Base-by-base conservation (phyloP, 129 eudicot species). In the Silybum marianum region DNA sequence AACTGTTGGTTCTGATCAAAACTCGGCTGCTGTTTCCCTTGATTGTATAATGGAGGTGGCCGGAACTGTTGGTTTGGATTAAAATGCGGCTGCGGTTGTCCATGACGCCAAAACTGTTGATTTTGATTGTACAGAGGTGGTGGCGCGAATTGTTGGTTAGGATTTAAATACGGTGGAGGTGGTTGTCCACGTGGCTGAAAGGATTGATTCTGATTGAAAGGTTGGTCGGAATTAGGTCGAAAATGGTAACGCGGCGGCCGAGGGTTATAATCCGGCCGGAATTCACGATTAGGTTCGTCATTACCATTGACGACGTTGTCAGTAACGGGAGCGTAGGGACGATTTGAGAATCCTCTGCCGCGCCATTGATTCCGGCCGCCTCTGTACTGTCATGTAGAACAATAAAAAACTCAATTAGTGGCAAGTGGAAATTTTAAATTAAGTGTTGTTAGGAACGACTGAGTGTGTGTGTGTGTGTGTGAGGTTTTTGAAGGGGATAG, bases 351-450 rank as follows among this genome's bases (percentile, higher is more conserved):
- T 54, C 82, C 81, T 86, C 97, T 79, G 24, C 84, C 72, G 25
- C 86, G 77, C 72, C 88, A 87, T 65, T 71, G 88, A 38, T 85
- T 78, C 58, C 92, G 90, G 79, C 83, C 78, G 68, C 92, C 90
- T 82, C 87, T 75, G 85, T 82, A 78, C 98, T 93, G 90, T 58
- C 14, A 75, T 69, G 46, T 32, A 58, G 21, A 76, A 80, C 48
- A 74, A 51, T 0, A 84, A 63, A 63, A 9, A 72, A 19, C 12
- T 68, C 9, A 76, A 38, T 67, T 44, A 69, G 62, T 12, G 9
- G 22, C 14, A 25, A 58, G 16, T 68, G 79, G n/a, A 25, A 22
- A 62, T 24, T 24, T 58, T 16, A n/a, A 25, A 12, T 16, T 2
- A 69, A 14, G 54, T 46, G 54, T 32, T 46, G 22, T 28, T 44